These are phyloP conservation scores for Paramecium pentaurelia DNA, from an alignment of 73 alveolate genomes.

Conservation along the genomic window DNA sequence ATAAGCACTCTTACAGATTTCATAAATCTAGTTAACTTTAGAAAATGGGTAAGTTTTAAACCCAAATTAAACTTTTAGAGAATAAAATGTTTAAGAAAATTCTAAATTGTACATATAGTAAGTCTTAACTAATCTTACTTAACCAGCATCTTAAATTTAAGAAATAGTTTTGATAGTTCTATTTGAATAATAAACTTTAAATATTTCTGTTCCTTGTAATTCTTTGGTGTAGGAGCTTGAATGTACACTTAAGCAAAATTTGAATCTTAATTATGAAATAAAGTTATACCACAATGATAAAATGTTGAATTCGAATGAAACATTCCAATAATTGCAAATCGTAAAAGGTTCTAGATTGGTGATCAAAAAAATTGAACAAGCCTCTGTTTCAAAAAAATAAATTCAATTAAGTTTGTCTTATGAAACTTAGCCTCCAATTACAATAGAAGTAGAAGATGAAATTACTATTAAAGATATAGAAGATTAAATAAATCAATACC, in stretches of 20 bases:
- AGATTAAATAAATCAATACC: neutral
- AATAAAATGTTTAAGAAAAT: neutral
- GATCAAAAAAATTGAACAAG: neutral
- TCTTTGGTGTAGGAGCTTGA: neutral
- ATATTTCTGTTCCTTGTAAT: neutral
- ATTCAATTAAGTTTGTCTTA: neutral
- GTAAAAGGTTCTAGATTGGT: neutral
- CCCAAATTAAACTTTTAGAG: neutral
- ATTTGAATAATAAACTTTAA: neutral
- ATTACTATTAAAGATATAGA: neutral
- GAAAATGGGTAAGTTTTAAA: neutral
- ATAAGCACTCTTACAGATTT: neutral
- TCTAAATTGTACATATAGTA: neutral
- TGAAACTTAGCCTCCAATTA: neutral
- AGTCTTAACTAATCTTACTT: neutral
- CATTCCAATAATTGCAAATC: neutral
- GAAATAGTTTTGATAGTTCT: neutral
- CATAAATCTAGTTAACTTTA: neutral
- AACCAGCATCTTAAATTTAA: too few species aligned
- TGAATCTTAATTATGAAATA: too few species aligned
- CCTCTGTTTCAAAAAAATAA: too few species aligned
- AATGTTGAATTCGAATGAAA: neutral
- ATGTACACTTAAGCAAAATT: neutral
- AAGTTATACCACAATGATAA: neutral
- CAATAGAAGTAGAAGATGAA: neutral